Conservation (phyloP, 805 yeast species). For the Sugiyamaella floridensis region DNA sequence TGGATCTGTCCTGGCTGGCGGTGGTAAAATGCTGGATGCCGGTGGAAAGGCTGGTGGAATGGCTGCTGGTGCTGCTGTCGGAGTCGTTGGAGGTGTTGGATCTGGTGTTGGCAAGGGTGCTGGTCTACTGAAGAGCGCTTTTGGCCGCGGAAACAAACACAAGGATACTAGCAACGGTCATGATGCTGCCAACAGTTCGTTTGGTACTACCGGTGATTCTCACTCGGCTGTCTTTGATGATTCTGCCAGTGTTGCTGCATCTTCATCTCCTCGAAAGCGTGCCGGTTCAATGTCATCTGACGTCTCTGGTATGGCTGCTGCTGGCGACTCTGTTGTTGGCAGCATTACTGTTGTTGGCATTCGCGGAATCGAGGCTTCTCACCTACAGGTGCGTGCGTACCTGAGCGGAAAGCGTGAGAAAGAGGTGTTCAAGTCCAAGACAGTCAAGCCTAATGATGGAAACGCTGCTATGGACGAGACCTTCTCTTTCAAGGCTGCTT, state of each 20-base stretch:
- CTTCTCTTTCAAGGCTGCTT: slow-evolving; percentile 57
- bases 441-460: slow-evolving; percentile 45
- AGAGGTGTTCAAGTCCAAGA: slow-evolving; percentile 59
- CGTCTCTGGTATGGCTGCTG: slow-evolving; percentile 11
- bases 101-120: slow-evolving; percentile 20
- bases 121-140: slow-evolving; percentile 30
- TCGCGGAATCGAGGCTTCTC: slow-evolving; percentile 21
- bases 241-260: slow-evolving; percentile 5
- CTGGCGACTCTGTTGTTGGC: slow-evolving; percentile 16
- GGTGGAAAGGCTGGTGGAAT: slow-evolving; percentile 44
- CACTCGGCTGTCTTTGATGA: slow-evolving; percentile 13
- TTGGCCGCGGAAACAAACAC: slow-evolving; percentile 31
- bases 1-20: slow-evolving; percentile 36
- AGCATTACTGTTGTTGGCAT: slow-evolving; percentile 18
- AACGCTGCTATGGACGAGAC: slow-evolving; percentile 43
- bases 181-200: slow-evolving; percentile 37
- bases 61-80: slow-evolving; percentile 35
- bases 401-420: slow-evolving; percentile 37
- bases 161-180: slow-evolving; percentile 30
- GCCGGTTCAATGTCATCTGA: slow-evolving; percentile 14
- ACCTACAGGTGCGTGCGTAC: slow-evolving; percentile 44
- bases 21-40: slow-evolving; percentile 45
- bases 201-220: slow-evolving; percentile 14
- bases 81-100: slow-evolving; percentile 38
- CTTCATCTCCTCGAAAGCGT: slow-evolving; percentile 14